Evolutionary conservation across 2,329 filamentous ascomycete genomes (phyloP).

Genomic region (Fusarium sp.): DNA sequence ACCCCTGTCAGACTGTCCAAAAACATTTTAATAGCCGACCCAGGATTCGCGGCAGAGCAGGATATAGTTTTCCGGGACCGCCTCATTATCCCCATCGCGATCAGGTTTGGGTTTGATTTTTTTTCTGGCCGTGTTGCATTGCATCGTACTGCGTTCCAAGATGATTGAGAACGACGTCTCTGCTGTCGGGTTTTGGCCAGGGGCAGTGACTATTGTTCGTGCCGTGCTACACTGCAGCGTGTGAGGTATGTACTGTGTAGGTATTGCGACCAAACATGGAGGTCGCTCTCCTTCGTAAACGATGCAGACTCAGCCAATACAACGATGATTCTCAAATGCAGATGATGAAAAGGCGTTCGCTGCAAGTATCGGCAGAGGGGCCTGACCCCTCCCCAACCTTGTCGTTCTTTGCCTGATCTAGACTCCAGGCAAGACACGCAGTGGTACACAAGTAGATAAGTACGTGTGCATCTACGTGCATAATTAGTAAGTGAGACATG

Average conservation of each 20-base stretch:
- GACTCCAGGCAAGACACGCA: constrained; percentile 26
- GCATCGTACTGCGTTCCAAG: constrained; percentile 12
- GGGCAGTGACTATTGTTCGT: constrained; percentile 5
- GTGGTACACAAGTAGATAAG: constrained; percentile 12
- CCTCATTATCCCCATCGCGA: constrained; percentile 24
- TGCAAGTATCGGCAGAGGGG: constrained; percentile 22
- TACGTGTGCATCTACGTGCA: background rate
- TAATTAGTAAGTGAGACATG: constrained; percentile 18
- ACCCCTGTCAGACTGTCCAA: constrained; percentile 27
- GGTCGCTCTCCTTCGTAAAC: constrained; percentile 17
- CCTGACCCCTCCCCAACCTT: constrained; percentile 12
- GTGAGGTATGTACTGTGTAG: background rate
- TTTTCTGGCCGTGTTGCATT: background rate
- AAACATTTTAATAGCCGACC: constrained; percentile 35
- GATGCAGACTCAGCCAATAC: constrained; percentile 22
- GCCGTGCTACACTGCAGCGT: constrained; percentile 14
- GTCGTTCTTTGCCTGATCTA: constrained; percentile 27
- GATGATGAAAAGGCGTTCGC: constrained; percentile 33
- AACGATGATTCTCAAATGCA: constrained; percentile 27
- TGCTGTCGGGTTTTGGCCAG: constrained; percentile 28
- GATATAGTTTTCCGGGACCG: constrained; percentile 33
- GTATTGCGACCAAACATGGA: constrained; percentile 5
- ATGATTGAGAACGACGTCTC: constrained; percentile 22
- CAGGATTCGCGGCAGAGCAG: constrained; percentile 30
- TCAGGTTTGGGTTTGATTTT: constrained; percentile 3